Evolutionary conservation across 495 filamentous ascomycete genomes (phyloP), one percentile per base, ranked within the genome.

Genomic region (Penicillium fimorum): DNA sequence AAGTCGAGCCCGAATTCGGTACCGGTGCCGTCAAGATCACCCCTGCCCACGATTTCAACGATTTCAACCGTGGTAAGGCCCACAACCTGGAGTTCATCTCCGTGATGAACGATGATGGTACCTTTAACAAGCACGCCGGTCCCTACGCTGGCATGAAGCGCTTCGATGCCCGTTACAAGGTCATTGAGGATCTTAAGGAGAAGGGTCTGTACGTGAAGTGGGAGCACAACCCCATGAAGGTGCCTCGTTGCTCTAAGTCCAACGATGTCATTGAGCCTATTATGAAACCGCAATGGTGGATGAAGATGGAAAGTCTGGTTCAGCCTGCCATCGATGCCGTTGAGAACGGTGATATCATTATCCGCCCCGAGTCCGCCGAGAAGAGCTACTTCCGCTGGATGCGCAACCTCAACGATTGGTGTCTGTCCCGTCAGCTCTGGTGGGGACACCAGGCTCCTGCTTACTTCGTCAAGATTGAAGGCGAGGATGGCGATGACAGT

Each of bases 361-460:
- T 93, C 49, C 67, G 73, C 41, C 89, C 89, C n/a, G 85, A 87
- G 63, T 79, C 75, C 35, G 79, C 84, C 2, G 83, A 88, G 72
- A 88, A 85, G 75, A 84, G 72, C 60, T 92, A 90, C 67, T 85
- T 77, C 66, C 79, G 81, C 47, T 92, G 89, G 89, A 77, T 92
- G 75, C 69, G 79, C 38, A 82, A 84, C 59, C 80, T 90, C 68
- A 85, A 90, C 47, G 89, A 92, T 66, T 91, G 89, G 89, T 93
- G 89, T 74, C 72, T 93, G 35, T 89, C 86, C 8, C 74, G 89
- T 58, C 89, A 93, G 70, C 80, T 93, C 22, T 93, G 89, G 89
- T 92, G 89, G 88, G 89, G 89, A 47, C 89, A 93, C 69, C 86
- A 87, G 65, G 82, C 83, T 33, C 89, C 89, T 7, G 87, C 85